Conservation (phyloP, 2,329 filamentous ascomycete genomes). For the Stagonosporopsis tanaceti region DNA sequence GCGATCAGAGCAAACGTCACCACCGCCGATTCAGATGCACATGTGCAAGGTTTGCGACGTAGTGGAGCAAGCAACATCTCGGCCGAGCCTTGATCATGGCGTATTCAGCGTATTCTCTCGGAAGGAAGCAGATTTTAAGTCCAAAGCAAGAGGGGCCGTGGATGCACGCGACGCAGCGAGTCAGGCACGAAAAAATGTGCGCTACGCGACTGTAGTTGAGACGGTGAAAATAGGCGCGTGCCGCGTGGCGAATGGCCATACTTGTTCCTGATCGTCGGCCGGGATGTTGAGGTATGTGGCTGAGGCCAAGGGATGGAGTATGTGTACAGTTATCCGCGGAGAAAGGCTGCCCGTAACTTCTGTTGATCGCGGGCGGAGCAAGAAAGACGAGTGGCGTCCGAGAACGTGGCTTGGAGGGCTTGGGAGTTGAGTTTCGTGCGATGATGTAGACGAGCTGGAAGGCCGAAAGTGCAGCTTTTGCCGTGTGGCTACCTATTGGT, state of each 20-base stretch:
- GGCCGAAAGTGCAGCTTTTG: background rate
- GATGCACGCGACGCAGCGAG: background rate
- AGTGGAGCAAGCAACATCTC: background rate
- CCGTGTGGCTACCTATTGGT: background rate
- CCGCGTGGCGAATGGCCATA: background rate
- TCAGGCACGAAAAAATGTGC: background rate
- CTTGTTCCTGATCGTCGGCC: constrained; percentile 12
- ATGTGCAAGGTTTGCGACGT: background rate
- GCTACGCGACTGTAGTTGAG: background rate
- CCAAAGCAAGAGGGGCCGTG: background rate
- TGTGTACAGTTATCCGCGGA: no score
- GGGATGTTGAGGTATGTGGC: constrained; percentile 5
- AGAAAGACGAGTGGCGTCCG: no score
- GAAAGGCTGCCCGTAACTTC: no score
- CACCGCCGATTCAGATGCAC: no score
- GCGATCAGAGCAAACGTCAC: no score
- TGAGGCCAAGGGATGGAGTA: background rate
- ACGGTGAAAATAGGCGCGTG: background rate
- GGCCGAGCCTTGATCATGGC: background rate
- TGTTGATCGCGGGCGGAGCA: no score
- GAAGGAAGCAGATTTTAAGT: no score
- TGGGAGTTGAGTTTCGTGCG: background rate
- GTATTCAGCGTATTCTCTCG: no score
- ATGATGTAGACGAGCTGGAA: background rate
- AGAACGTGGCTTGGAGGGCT: no score